phyloP scores from a whole-genome alignment of 768 basidiomycete species.

The Tulasnella sp. region DNA sequence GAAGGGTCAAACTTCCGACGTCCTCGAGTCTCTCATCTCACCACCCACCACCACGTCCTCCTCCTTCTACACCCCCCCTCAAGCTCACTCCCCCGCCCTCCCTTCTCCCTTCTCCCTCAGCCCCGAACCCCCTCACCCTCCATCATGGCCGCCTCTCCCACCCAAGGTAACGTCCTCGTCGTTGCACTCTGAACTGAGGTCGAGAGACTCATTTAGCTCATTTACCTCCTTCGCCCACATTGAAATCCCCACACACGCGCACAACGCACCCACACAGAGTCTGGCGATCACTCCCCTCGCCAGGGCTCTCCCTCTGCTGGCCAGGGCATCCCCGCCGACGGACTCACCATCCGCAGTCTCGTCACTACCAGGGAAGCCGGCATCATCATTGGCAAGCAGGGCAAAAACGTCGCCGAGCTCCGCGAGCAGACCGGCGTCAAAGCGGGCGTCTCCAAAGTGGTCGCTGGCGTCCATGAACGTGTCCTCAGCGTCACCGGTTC shows the following conservation, averaged over 20 bases:
- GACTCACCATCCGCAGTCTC: constrained; percentile 83
- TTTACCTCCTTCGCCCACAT: background rate
- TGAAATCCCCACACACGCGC: background rate
- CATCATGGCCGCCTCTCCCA: constrained; percentile 9
- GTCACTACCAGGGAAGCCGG: constrained; percentile 97
- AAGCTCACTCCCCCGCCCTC: background rate
- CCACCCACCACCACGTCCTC: constrained; percentile 1
- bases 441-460: constrained; percentile 98
- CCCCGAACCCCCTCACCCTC: background rate
- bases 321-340: constrained; percentile 35
- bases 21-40: background rate
- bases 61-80: background rate
- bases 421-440: constrained; percentile 93
- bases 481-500: constrained; percentile 90
- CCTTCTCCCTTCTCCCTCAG: constrained; percentile 8
- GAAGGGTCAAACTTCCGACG: constrained; percentile 1
- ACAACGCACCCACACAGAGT: background rate
- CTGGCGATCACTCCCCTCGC: constrained; percentile 38
- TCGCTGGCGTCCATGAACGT: constrained; percentile 93
- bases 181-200: background rate
- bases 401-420: constrained; percentile 95
- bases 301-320: constrained; percentile 54
- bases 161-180: constrained; percentile 1
- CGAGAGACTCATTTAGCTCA: background rate
- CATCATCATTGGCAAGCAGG: constrained; percentile 92